These are phyloP conservation scores for Aureobasidium leucospermi DNA, from an alignment of 2,329 filamentous ascomycete genomes.

Conservation along the genomic window DNA sequence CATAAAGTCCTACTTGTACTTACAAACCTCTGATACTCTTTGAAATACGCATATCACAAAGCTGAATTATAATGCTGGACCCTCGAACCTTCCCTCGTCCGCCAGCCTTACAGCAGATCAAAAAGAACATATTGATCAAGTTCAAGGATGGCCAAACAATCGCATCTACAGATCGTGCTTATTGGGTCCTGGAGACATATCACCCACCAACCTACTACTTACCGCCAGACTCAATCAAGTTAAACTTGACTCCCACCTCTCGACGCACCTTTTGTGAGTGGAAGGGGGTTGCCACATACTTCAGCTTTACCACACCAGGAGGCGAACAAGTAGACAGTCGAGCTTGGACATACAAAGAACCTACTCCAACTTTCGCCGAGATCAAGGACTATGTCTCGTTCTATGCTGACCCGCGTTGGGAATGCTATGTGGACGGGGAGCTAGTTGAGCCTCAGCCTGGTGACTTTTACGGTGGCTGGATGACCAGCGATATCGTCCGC, in stretches of 20 bases:
- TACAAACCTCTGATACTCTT: background rate
- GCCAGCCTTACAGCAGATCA: constrained; percentile 38
- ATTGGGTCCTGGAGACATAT: constrained; percentile 57
- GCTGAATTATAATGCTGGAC: constrained; percentile 29
- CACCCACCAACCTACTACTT: constrained; percentile 60
- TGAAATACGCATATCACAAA: background rate
- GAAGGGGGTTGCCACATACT: constrained; percentile 56
- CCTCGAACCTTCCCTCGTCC: constrained; percentile 53
- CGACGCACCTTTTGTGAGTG: constrained; percentile 51
- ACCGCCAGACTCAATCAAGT: constrained; percentile 42
- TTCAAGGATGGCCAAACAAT: constrained; percentile 47
- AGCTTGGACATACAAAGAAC: constrained; percentile 53
- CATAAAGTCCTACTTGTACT: background rate
- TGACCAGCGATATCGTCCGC: constrained; percentile 53
- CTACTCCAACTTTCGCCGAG: constrained; percentile 44
- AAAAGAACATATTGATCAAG: constrained; percentile 37
- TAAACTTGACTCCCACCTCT: constrained; percentile 41
- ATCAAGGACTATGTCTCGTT: constrained; percentile 53
- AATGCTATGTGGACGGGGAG: constrained; percentile 56
- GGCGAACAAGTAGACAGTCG: constrained; percentile 41
- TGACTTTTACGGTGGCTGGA: constrained; percentile 60
- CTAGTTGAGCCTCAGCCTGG: constrained; percentile 48
- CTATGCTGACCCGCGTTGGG: constrained; percentile 52
- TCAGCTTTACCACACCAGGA: constrained; percentile 39
- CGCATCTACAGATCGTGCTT: constrained; percentile 52